Base-by-base conservation (phyloP, 169 alveolate genomes). In the Plasmodium inui region DNA sequence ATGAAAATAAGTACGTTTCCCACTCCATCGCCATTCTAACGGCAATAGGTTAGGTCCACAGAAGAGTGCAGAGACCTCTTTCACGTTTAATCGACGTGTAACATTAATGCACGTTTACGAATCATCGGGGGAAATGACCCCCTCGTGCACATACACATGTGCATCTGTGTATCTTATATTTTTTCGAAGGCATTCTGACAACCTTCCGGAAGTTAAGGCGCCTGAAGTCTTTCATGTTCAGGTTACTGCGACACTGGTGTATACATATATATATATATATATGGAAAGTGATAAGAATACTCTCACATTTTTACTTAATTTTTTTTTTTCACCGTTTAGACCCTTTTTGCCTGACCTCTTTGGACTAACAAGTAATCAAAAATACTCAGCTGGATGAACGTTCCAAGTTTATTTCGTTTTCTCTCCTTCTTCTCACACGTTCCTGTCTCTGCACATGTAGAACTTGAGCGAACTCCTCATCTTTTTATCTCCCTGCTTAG, bases 341-440 rank as follows among this genome's bases (percentile, higher is more conserved):
- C 84, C 84, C 22, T 26, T 53, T n/a, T 9, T 85, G 39, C 93
- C 85, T 26, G 17, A 44, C n/a, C 9, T 76, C 67, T 34, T 74
- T 44, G 93, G 93, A 73, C 28, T 85, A 85, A 39, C 61, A 55
- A 74, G 93, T 85, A 85, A 85, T 53, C n/a, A 37, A 34, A 82
- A 50, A 26, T 82, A 30, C 3, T 19, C 53, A 71, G 30, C 22
- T 7, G 57, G 53, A 26, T n/a, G 37, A 57, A 22, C 14, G 22
- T 50, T 14, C 79, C 32, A 50, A 26, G 44, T 37, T 57, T 34
- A 83, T 61, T 83, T 30, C 81, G 22, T 50, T 17, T 17, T 22
- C 22, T 55, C 50, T 53, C 26, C 57, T 57, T 19, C 39, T 17
- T 41, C 41, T 30, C n/a, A 57, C 44, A 22, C 30, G 22, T 82